Evolutionary conservation across 352 stramenopile species (phyloP).

Genomic region (Saprolegnia parasitica): DNA sequence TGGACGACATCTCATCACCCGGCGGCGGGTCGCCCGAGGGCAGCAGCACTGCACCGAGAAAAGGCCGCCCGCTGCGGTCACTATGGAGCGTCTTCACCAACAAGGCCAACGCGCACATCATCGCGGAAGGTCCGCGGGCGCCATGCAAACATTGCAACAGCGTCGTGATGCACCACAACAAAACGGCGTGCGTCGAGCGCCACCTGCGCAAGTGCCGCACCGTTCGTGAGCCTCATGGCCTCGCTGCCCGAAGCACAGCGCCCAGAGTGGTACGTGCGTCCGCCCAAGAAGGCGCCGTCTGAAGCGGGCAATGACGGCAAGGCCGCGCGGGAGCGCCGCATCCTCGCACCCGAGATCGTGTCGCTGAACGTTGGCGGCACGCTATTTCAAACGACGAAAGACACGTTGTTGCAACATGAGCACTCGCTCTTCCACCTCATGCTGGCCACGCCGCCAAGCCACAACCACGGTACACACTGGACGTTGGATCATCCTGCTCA

Average conservation of each 20-base stretch:
- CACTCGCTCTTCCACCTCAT: slow-evolving; percentile 26
- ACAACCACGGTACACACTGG: too few species aligned
- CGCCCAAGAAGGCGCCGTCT: background rate
- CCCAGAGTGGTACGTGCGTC: slow-evolving; percentile 19
- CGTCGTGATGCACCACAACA: slow-evolving; percentile 28
- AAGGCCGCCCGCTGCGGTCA: slow-evolving; percentile 16
- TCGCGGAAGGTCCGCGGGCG: slow-evolving; percentile 1
- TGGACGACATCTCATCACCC: slow-evolving; percentile 15
- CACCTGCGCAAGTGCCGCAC: slow-evolving; percentile 19
- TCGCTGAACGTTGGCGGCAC: slow-evolving; percentile 27
- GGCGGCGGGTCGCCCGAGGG: slow-evolving; percentile 2
- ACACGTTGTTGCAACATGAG: slow-evolving; percentile 25
- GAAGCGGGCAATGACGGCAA: background rate
- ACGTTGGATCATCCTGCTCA: too few species aligned
- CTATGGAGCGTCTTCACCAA: slow-evolving; percentile 25
- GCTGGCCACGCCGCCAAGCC: background rate
- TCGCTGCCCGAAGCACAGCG: slow-evolving; percentile 1
- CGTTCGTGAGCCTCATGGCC: slow-evolving; percentile 21
- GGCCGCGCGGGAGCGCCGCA: background rate
- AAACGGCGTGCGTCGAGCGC: slow-evolving; percentile 27
- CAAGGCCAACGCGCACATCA: slow-evolving; percentile 21
- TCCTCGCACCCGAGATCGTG: background rate
- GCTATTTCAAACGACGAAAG: slow-evolving; percentile 20
- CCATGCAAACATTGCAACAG: slow-evolving; percentile 25
- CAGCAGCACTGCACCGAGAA: slow-evolving; percentile 2